These are phyloP conservation scores for Trypanosoma boissoni DNA, from an alignment of 208 protist species.

Conservation along the genomic window DNA sequence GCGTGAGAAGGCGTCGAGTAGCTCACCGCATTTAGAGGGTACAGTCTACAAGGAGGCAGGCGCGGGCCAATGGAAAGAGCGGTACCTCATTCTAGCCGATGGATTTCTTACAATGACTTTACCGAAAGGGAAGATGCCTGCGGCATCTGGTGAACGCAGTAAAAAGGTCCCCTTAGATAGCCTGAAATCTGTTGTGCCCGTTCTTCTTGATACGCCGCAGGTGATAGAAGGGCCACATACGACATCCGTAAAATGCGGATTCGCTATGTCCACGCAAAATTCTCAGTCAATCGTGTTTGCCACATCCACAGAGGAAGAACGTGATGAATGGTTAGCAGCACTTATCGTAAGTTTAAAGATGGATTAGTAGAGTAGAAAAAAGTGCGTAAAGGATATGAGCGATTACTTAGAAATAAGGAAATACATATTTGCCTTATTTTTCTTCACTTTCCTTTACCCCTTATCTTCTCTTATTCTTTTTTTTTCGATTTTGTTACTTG, in stretches of 20 bases:
- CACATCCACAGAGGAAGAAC: slow-evolving; percentile 47
- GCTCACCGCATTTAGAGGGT: slow-evolving; percentile 52
- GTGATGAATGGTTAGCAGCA: slow-evolving; percentile 61
- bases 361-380: too few relatives aligned
- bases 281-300: slow-evolving; percentile 76
- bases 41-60: slow-evolving; percentile 76
- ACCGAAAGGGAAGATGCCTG: slow-evolving; percentile 54
- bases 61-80: slow-evolving; percentile 84
- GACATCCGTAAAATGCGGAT: slow-evolving; percentile 30
- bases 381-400: too few relatives aligned
- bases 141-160: slow-evolving; percentile 52
- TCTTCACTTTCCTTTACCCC: slow-evolving; percentile 2
- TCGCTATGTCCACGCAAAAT: slow-evolving; percentile 62
- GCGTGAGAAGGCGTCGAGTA: slow-evolving; percentile 37
- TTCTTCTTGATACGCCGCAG: slow-evolving; percentile 45
- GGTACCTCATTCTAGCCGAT: slow-evolving; percentile 54
- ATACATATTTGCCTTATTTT: background rate
- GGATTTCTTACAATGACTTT: slow-evolving; percentile 77
- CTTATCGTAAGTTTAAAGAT: slow-evolving; percentile 70
- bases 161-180: slow-evolving; percentile 58
- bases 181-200: slow-evolving; percentile 66
- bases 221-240: slow-evolving; percentile 9
- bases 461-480: background rate
- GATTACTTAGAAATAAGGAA: too few relatives aligned
- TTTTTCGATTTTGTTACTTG: too few relatives aligned